phyloP scores from a whole-genome alignment of 2,329 filamentous ascomycete genomes.

The Diaporthe australafricana region DNA sequence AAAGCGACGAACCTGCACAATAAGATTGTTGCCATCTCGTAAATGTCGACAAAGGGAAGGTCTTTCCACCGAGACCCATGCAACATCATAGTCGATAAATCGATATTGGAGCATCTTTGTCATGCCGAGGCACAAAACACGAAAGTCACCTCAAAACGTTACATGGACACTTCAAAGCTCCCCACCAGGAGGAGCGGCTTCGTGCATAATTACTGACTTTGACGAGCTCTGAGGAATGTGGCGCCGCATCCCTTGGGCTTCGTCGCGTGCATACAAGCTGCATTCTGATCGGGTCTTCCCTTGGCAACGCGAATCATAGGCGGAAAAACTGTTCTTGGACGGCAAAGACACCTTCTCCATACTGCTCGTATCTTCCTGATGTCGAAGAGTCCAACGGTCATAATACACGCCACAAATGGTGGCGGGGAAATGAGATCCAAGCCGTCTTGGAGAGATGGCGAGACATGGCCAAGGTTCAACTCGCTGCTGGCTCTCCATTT shows the following conservation, averaged over 20 bases:
- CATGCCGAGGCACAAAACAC: not conserved
- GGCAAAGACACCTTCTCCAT: not conserved
- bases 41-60: not conserved
- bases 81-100: not conserved
- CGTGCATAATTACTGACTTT: not conserved
- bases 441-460: conserved; percentile 6
- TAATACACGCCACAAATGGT: conserved; percentile 6
- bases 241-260: conserved; percentile 10
- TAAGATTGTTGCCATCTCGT: not conserved
- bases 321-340: conserved; percentile 28
- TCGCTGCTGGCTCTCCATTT: conserved; percentile 9
- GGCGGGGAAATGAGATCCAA: conserved; percentile 23
- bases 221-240: conserved; percentile 1
- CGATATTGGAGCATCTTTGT: not conserved
- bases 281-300: not conserved
- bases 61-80: not conserved
- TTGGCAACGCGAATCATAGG: conserved; percentile 31
- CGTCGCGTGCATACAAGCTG: not conserved
- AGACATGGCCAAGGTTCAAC: conserved; percentile 3
- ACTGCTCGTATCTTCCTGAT: not conserved
- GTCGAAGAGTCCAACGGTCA: conserved; percentile 11
- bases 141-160: not conserved
- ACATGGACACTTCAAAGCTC: not conserved
- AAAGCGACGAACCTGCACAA: no score
- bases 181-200: not conserved